Evolutionary conservation across 2,329 filamentous ascomycete species (phyloP).

Genomic region (Botrytis fragariae): DNA sequence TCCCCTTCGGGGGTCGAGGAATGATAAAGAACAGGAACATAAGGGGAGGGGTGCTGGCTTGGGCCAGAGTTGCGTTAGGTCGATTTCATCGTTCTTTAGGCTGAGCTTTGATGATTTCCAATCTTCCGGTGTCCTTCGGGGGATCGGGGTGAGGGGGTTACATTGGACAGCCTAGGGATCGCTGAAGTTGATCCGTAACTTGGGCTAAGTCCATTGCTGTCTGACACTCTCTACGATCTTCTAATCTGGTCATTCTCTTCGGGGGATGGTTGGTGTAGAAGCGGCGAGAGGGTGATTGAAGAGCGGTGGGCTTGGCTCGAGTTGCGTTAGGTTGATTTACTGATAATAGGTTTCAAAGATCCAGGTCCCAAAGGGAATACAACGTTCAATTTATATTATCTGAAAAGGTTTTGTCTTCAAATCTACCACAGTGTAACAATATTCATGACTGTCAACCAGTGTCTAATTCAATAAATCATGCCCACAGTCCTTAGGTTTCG

Average conservation of each 20-base stretch:
- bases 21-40: background rate
- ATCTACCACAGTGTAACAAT: background rate
- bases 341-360: background rate
- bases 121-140: background rate
- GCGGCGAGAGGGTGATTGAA: background rate
- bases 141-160: no score
- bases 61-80: slow-evolving; percentile 9
- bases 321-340: background rate
- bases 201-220: background rate
- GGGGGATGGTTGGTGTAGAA: no score
- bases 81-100: background rate
- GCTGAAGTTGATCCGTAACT: background rate
- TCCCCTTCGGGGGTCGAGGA: background rate
- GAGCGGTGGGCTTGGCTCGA: background rate
- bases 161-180: background rate
- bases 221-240: background rate
- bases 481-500: no score
- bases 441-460: background rate
- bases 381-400: background rate
- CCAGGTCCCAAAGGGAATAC: background rate
- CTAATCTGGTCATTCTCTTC: background rate
- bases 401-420: background rate
- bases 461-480: background rate
- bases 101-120: background rate
- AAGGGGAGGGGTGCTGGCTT: background rate